Base-by-base conservation (phyloP, 352 stramenopile genomes). In the Phytopythium sindhum region DNA sequence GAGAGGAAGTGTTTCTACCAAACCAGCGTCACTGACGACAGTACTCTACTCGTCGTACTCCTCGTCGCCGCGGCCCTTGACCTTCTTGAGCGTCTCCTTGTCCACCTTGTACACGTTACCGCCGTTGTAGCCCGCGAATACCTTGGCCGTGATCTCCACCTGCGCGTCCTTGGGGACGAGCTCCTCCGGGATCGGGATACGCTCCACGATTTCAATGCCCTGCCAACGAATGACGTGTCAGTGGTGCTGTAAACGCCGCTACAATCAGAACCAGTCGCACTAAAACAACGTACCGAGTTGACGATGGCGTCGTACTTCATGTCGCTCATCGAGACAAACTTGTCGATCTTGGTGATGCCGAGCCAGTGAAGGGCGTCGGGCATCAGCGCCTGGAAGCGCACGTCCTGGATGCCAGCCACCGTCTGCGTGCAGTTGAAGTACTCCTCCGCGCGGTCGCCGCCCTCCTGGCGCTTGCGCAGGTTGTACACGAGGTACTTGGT, bases 401-500 rank as follows among this genome's bases (percentile, higher is more conserved):
- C 97, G 67, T 99, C 97, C 67, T 99, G 92, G 54, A 99, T 97
- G 44, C 97, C 97, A 23, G 96, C 96, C 44, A 99, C 97, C 62
- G 97, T 88, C 73, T 99, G 93, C 28, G 97, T 99, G 78, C 97
- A 99, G 71, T 98, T 97, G 81, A 99, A 99, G 84, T 99, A 99
- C 63, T 98, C 95, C 63, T 97, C 95, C 1, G 97, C 97, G 42
- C 85, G 94, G 75, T 99, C 97, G 54, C 96, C 97, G 21, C 97
- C 97, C 67, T 99, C 90, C 65, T 99, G 97, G 41, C 97, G 91
- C 84, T 99, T 99, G 52, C 97, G 89, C 51, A 98, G 90, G 77
- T 99, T 99, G 89, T 99, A 99, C 21, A 99, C 97, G 21, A 99
- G 77, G 76, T 99, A 99, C 75, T 99, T 99, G 41, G 97, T 99